Base-by-base conservation (phyloP, 2,329 filamentous ascomycete genomes). In the Iodosphaeria phyllophila region DNA sequence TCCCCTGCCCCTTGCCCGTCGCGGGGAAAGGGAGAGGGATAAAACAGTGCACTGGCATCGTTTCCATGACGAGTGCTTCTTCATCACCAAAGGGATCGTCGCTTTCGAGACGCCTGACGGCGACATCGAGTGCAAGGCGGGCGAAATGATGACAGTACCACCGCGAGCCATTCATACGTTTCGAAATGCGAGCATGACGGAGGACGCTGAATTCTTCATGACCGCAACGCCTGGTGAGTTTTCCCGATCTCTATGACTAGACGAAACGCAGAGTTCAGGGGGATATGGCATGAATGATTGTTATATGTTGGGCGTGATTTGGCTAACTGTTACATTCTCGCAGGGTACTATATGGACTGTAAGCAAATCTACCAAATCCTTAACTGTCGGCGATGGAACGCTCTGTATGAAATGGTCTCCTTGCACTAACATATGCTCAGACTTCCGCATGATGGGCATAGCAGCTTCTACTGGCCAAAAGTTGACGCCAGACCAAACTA, bases 41-140 rank as follows among this genome's bases (percentile, higher is more conserved):
- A n/a, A n/a, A n/a, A n/a, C n/a, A n/a, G n/a, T 50, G 46, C 46
- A 49, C 18, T 50, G 46, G 46, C 46, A 48, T 27, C 40, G 46
- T 5, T 48, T 48, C 20, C 46, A 50, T 21, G 47, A 50, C 23
- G 47, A 50, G 30, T 34, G 44, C 21, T 50, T 50, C 32, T 35
- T 48, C 23, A 37, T 49, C 3, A 45, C 40, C 7, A 48, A 48
- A 29, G 45, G 46, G 0, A 41, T 35, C 6, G 31, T 48, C 12
- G 32, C 35, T 2, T 50, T 50, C 28, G 39, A 35, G 6, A 46
- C 45, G 5, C 44, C 46, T 2, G 44, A 48, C 6, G 43, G 41
- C 3, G 31, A 45, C 11, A 18, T 44, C 8, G 37, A 39, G 16
- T 43, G 42, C 10, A 31, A 34, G 8, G 39, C 33, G 17, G 47